Base-by-base conservation (phyloP, 2,329 filamentous ascomycete species). In the Diaporthe helianthi region DNA sequence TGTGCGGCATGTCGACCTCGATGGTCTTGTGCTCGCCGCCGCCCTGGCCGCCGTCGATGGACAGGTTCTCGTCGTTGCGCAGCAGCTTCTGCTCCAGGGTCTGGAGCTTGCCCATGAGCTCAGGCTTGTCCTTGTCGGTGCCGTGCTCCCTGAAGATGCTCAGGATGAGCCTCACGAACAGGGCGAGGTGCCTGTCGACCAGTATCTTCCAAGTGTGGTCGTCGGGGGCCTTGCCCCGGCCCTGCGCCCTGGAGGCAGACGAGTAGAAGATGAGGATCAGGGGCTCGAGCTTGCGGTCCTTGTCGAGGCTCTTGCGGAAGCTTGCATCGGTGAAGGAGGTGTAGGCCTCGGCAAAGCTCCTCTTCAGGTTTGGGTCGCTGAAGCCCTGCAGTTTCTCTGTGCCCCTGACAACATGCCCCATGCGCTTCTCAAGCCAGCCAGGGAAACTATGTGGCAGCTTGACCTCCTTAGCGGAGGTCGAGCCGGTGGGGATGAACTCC, bases 261-360 rank as follows among this genome's bases (percentile, higher is more conserved):
- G 94, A 97, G 81, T 97, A 98, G 84, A 99, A 98, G 73, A 98
- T 98, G 74, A 99, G 86, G 64, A 99, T 89, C 64, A 98, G 83
- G 72, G 97, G 94, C 80, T 99, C 96, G 26, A 97, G 91, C 76
- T 95, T 91, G 72, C 95, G 89, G 79, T 98, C 95, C 81, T 97
- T 97, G 77, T 98, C 94, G 84, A 98, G 93, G 70, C 90, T 91
- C 82, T 94, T 97, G 74, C 93, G 91, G 77, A 98, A 98, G 54
- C 89, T 90, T 71, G 90, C 90, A 72, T 97, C 93, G 74, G 95
- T 98, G 79, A 99, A 92, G 68, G 93, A 92, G 70, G 95, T 98
- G 78, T 98, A 91, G 73, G 97, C 97, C 73, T 93, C 93, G 67
- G 93, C 96, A 82, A 99, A 99, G 2, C 93, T 97, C 71, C 95